Evolutionary conservation across 2,329 filamentous ascomycete species (phyloP).

Genomic region (Penicillium sp.): DNA sequence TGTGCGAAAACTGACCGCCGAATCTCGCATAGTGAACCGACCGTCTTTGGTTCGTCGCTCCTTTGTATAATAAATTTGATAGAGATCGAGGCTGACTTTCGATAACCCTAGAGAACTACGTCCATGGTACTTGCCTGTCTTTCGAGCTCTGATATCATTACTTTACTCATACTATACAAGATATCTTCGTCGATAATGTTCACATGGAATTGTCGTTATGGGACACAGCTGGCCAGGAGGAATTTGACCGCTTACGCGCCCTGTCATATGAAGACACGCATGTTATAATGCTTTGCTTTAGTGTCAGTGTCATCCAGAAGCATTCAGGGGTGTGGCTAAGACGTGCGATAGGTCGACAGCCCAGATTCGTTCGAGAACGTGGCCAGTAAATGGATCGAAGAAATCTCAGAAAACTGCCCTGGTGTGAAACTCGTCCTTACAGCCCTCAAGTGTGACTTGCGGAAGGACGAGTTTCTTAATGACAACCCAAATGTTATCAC

Average conservation of each 20-base stretch:
- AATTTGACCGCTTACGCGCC: conserved; percentile 95
- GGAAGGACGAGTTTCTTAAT: conserved; percentile 76
- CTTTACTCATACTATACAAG: conserved; percentile 52
- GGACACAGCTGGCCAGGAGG: conserved; percentile 98
- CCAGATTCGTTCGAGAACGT: conserved; percentile 97
- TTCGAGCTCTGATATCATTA: background rate
- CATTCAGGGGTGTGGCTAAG: background rate
- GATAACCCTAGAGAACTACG: conserved; percentile 78
- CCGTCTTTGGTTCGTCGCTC: conserved; percentile 71
- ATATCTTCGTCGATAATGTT: conserved; percentile 97
- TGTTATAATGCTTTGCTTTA: conserved; percentile 98
- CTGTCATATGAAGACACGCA: conserved; percentile 98
- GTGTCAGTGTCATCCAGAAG: conserved; percentile 53
- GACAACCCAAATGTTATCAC: conserved; percentile 71
- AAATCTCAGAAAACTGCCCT: conserved; percentile 97
- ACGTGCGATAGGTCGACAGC: conserved; percentile 71
- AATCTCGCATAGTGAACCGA: conserved; percentile 71
- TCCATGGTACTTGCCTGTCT: conserved; percentile 71
- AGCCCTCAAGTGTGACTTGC: conserved; percentile 93
- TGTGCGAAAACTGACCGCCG: conserved; percentile 27
- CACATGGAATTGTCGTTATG: conserved; percentile 97
- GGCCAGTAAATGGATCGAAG: conserved; percentile 96
- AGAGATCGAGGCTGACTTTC: conserved; percentile 33
- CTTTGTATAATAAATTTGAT: conserved; percentile 15
- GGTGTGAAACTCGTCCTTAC: conserved; percentile 94